Evolutionary conservation across 192 early-diverging fungal species (phyloP).

Genomic region (Backusella sp.): DNA sequence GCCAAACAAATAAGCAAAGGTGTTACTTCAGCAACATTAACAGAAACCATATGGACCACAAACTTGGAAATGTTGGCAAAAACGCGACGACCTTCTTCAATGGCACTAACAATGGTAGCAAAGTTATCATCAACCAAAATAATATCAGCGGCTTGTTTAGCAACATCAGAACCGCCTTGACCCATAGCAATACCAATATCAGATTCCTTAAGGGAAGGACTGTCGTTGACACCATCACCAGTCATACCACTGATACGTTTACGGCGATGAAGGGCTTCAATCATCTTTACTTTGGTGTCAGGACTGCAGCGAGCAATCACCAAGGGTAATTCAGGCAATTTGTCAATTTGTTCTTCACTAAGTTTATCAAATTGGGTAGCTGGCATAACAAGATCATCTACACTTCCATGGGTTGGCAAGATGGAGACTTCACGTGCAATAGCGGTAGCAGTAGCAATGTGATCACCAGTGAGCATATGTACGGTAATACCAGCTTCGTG

Average conservation of each 20-base stretch:
- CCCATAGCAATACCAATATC: constrained; percentile 92
- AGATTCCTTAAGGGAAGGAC: constrained; percentile 74
- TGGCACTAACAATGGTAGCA: constrained; percentile 80
- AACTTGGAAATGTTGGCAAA: constrained; percentile 78
- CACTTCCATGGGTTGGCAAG: constrained; percentile 53
- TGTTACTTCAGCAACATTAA: constrained; percentile 75
- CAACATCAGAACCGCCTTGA: constrained; percentile 88
- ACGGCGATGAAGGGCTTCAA: constrained; percentile 83
- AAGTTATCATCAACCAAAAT: constrained; percentile 83
- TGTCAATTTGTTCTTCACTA: constrained; percentile 77
- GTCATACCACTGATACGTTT: constrained; percentile 82
- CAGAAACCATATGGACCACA: constrained; percentile 67
- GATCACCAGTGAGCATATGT: constrained; percentile 96
- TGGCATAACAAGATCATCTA: constrained; percentile 70
- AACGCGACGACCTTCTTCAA: constrained; percentile 78
- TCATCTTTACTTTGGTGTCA: constrained; percentile 98
- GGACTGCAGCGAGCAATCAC: constrained; percentile 94
- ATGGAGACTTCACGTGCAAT: constrained; percentile 90
- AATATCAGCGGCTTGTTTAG: constrained; percentile 90
- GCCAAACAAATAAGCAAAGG: constrained; percentile 72
- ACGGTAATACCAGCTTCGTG: constrained; percentile 90
- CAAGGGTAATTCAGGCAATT: constrained; percentile 71
- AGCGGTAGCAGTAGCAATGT: constrained; percentile 86
- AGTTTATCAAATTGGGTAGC: constrained; percentile 84
- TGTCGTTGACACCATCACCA: constrained; percentile 83